Evolutionary conservation across 345 rosid genomes (phyloP).

Genomic region (sweet orange (Citrus sinensis)): DVS_A1.0 CM039164.1:178501-179000

Average conservation of each 20-base stretch:
- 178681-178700: conserved; percentile 62
- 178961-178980: conserved; percentile 74
- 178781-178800: background rate
- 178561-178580: conserved; percentile 98
- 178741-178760: conserved; percentile 89
- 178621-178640: background rate
- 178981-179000: conserved; percentile 54
- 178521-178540: conserved; percentile 73
- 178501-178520: conserved; percentile 93
- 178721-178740: conserved; percentile 79
- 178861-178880: background rate
- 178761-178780: conserved; percentile 5
- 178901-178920: conserved; percentile 68
- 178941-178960: conserved; percentile 81
- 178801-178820: background rate
- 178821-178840: background rate
- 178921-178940: conserved; percentile 83
- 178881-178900: background rate
- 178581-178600: conserved; percentile 79
- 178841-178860: background rate
- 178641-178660: background rate
- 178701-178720: conserved; percentile 84
- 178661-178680: background rate
- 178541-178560: conserved; percentile 90
- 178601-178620: background rate